Evolutionary conservation across 805 yeast genomes (phyloP), one percentile per base, ranked within the genome.

Genomic region (Candida silvicultrix): DNA sequence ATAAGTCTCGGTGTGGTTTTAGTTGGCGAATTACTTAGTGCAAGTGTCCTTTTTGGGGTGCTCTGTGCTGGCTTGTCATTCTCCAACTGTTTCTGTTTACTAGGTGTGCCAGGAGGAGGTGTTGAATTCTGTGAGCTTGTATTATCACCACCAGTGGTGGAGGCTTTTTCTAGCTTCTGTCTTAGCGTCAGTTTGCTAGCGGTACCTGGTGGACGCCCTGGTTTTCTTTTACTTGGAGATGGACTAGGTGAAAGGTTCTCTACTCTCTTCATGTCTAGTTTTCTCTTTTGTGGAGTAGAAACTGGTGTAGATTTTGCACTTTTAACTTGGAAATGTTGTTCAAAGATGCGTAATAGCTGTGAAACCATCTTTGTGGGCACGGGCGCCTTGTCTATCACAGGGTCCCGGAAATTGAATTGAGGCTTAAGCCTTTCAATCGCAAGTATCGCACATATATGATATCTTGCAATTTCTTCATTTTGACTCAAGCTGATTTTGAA

Each of bases 371-470:
- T 60, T 1, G 69, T 68, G 14, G 81, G 85, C 3, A 82, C 62
- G 0, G 94, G 92, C 2, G 85, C 74, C 49, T 71, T 73, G 41
- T 70, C 73, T 34, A 68, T 43, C 31, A 66, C 66, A 7, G 84
- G 85, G 3, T 66, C 65, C 1, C 83, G 75, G 9, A 80, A 65
- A 3, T 70, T 62, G 38, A 76, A 65, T 32, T 63, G 63, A 11
- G 66, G 63, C 12, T 66, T 65, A 38, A 75, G 70, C 49, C 70
- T 70, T 47, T 79, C 80, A 14, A 75, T 74, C 0, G 86, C 83
- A 21, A 83, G 58, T 50, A 67, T 77, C 5, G 89, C 85, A 59
- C 89, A 81, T 12, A 85, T 59, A 58, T 85, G 90, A 45, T 73
- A 73, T 45, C 92, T 67, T 2, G 88, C 89, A 2, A 75, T 66